Percentiles rank a stretch among this genome's conserved stretches.
These are phyloP conservation scores for Pholiota adiposa DNA, from an alignment of 1,284 basidiomycete species.

Conservation along the genomic window DNA sequence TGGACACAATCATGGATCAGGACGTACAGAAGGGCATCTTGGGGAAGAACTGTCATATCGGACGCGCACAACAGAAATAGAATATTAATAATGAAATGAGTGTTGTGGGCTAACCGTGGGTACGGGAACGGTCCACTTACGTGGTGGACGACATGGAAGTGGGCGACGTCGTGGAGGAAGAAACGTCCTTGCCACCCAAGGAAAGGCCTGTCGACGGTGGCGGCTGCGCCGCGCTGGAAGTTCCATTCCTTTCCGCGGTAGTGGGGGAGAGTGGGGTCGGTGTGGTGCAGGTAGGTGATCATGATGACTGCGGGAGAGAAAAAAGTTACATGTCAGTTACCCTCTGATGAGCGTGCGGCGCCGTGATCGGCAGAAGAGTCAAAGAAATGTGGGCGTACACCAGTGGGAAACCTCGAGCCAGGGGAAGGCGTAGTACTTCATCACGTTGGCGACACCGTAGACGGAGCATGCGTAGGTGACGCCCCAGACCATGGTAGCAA, in stretches of 20 bases:
- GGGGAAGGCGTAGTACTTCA: constrained; percentile 61
- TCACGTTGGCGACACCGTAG: constrained; percentile 44
- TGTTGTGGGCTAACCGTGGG: background rate
- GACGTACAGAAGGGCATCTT: constrained; percentile 54
- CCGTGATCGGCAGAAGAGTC: background rate
- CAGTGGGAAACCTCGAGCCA: constrained; percentile 63
- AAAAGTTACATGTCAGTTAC: background rate
- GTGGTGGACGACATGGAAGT: constrained; percentile 55
- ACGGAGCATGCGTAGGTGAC: constrained; percentile 37
- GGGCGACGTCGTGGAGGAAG: constrained; percentile 58
- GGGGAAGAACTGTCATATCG: constrained; percentile 47
- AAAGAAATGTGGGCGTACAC: constrained; percentile 40
- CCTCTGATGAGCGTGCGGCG: background rate
- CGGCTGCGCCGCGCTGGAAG: constrained; percentile 53
- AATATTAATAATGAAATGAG: too few species aligned
- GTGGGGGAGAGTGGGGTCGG: constrained; percentile 51
- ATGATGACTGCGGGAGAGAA: constrained; percentile 45
- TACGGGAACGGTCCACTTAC: constrained; percentile 27
- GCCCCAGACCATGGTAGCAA: constrained; percentile 49
- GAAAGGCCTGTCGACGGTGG: constrained; percentile 52
- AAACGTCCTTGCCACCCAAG: constrained; percentile 58
- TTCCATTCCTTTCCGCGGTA: constrained; percentile 61
- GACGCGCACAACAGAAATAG: too few species aligned
- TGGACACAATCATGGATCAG: background rate
- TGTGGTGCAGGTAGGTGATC: constrained; percentile 62